Conservation (phyloP, 1,139 yeast species). For the Blastobotrys elegans region DNA sequence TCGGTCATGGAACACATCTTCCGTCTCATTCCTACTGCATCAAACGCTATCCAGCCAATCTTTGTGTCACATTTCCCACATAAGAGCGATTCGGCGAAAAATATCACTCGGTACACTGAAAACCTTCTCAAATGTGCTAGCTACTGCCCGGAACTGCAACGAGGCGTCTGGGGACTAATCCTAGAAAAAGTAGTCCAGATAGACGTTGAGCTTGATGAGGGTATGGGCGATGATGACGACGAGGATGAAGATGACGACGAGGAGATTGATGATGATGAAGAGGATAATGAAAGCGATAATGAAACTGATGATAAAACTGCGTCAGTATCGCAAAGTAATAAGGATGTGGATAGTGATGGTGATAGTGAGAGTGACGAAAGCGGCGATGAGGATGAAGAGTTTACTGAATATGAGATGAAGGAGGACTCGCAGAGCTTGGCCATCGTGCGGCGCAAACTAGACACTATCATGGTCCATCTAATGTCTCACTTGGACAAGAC, state of each 20-base stretch:
- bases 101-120: constrained; percentile 56
- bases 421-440: constrained; percentile 23
- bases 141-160: constrained; percentile 67
- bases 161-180: constrained; percentile 72
- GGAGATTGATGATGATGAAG: constrained; percentile 42
- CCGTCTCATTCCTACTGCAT: constrained; percentile 74
- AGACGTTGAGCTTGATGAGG: constrained; percentile 92
- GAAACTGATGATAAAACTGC: constrained; percentile 33
- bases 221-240: constrained; percentile 78
- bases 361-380: constrained; percentile 30
- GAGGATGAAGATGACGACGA: constrained; percentile 61
- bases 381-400: constrained; percentile 36
- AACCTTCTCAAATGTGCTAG: constrained; percentile 56
- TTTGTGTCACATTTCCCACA: constrained; percentile 69
- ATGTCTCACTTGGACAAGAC: constrained; percentile 47
- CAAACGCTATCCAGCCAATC: constrained; percentile 56
- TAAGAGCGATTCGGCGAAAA: constrained; percentile 55
- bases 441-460: constrained; percentile 50
- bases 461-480: constrained; percentile 54
- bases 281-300: constrained; percentile 27
- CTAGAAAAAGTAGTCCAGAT: constrained; percentile 77
- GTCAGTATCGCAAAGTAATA: constrained; percentile 35
- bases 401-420: constrained; percentile 36
- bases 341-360: constrained; percentile 20
- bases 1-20: constrained; percentile 57